These are phyloP conservation scores for Dictyostelium intermedium DNA, from an alignment of 78 protist species.

Conservation along the genomic window DNA sequence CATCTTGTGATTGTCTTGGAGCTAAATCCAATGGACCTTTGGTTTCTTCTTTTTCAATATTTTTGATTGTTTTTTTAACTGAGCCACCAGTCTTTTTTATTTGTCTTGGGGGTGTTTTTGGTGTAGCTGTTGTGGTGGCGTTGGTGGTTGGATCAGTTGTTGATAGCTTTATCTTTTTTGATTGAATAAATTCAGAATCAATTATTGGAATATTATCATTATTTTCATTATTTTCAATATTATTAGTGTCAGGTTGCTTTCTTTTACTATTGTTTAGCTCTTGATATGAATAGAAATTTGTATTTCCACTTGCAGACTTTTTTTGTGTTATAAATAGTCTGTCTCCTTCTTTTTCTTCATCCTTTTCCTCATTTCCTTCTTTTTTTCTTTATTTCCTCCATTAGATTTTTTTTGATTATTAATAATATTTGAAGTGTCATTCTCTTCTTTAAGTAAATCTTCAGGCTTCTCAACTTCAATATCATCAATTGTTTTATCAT, in stretches of 20 bases:
- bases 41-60: neutral
- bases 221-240: neutral
- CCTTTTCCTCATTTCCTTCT: neutral
- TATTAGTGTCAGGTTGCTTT: neutral
- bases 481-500: neutral
- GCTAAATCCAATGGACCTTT: constrained; percentile 7
- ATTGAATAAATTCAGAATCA: neutral
- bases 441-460: neutral
- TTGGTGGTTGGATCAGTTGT: neutral
- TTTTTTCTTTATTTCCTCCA: neutral
- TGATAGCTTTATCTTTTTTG: neutral
- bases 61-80: neutral
- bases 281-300: neutral
- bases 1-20: neutral
- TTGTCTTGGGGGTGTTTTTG: neutral
- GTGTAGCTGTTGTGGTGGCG: neutral
- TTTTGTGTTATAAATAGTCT: neutral
- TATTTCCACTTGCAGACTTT: neutral
- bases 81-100: neutral
- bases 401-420: neutral
- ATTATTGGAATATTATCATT: neutral
- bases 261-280: constrained; percentile 6
- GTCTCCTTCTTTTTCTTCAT: neutral
- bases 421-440: neutral
- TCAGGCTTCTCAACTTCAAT: neutral